Base-by-base conservation (phyloP, 106 monocot genomes). In the Platanthera zijinensis region DNA sequence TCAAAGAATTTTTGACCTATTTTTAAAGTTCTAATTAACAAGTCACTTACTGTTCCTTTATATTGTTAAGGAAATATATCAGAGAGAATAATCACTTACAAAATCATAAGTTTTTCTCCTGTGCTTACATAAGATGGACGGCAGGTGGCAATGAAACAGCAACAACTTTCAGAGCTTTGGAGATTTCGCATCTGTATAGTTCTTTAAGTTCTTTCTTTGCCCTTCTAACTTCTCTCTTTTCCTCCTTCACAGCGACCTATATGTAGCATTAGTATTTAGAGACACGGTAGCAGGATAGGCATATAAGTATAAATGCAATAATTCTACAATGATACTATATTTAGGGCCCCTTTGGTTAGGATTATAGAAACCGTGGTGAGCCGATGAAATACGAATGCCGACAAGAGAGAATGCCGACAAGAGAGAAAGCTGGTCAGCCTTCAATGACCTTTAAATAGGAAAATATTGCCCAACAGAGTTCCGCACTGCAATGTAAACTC, bases 71-170 rank as follows among this genome's bases (percentile, higher is more conserved):
- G 28, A 28, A 25, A 2, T 25, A 66, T 30, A 10, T 11, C 12
- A 30, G 11, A 30, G 11, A 4, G 17, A 66, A 19, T 66, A 66
- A 66, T 66, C 12, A 66, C 32, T 30, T 66, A 30, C 11, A 66
- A 32, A 39, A 66, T 32, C 5, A 66, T 10, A 32, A 66, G 11
- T 66, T 30, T 66, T 66, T 10, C 66, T 30, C 32, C 12, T 10
- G 74, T 63, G 68, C 75, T 88, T 84, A 96, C 89, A 86, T 85
- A 70, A 96, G 89, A 72, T 86, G 94, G 39, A 97, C 73, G 10
- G 97, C 87, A 82, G 94, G 86, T 75, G 97, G 94, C 63, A 94
- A 91, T 13, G 94, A 59, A 75, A 89, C 74, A 57, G 97, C 91
- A 82, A 82, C 94, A 77, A 84, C 83, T 51, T 86, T 94, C 57